A percentile compares a stretch with the other conserved stretches of the same genome.
phyloP scores from a whole-genome alignment of 2,329 filamentous ascomycete genomes.

The Chrysoporthe cubensis region DNA sequence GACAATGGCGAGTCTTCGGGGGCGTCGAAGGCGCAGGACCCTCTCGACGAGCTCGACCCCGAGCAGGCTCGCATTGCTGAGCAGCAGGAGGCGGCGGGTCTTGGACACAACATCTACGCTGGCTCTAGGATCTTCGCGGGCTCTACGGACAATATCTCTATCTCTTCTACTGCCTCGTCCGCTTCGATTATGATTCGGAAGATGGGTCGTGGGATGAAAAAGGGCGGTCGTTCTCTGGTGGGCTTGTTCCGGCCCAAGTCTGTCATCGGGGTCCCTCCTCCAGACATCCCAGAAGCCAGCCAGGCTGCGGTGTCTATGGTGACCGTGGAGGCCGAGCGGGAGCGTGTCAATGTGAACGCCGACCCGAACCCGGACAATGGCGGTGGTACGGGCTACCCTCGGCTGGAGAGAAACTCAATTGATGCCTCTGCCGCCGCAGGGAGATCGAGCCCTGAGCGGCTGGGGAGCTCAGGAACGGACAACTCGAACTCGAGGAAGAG shows the following conservation, averaged over 20 bases:
- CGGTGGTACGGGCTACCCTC: slow-evolving; percentile 81
- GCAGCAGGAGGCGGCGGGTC: slow-evolving; percentile 87
- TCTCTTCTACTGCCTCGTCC: slow-evolving; percentile 87
- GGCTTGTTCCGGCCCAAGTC: slow-evolving; percentile 96
- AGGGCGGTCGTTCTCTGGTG: slow-evolving; percentile 85
- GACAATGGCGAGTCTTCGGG: slow-evolving; percentile 39
- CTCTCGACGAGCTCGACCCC: slow-evolving; percentile 69
- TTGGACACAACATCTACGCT: slow-evolving; percentile 92
- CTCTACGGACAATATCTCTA: slow-evolving; percentile 93
- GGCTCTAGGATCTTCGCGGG: slow-evolving; percentile 83
- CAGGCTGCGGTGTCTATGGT: slow-evolving; percentile 92
- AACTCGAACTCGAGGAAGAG: slow-evolving; percentile 75
- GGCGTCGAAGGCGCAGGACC: slow-evolving; percentile 59
- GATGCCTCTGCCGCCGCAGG: slow-evolving; percentile 62
- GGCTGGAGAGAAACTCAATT: slow-evolving; percentile 79
- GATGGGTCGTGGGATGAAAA: slow-evolving; percentile 99
- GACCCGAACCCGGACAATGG: slow-evolving; percentile 69
- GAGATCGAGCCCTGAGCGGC: slow-evolving; percentile 49
- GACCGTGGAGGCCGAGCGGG: slow-evolving; percentile 90
- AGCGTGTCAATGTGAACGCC: slow-evolving; percentile 76
- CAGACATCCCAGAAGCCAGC: slow-evolving; percentile 72
- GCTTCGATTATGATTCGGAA: slow-evolving; percentile 95
- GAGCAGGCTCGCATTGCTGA: slow-evolving; percentile 91
- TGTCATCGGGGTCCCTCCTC: slow-evolving; percentile 74
- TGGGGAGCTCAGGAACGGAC: slow-evolving; percentile 62